Conservation (phyloP, 2,329 filamentous ascomycete genomes). For the Paracorniculantispora psalliotae region DNA sequence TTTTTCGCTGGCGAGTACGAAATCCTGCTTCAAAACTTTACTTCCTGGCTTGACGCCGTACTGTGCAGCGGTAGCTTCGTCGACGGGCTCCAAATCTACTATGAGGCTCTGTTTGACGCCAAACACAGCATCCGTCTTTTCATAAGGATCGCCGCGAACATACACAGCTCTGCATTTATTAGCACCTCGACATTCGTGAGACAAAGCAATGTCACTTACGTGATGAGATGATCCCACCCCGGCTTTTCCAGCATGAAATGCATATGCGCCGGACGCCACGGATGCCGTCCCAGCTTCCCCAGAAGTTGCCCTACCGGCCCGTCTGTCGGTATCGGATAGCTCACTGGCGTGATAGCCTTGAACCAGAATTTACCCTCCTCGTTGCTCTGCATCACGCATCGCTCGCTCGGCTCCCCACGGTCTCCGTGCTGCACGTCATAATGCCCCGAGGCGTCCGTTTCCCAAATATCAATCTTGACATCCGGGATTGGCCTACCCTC, state of each 20-base stretch:
- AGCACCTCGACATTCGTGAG: background rate
- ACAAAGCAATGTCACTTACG: constrained; percentile 49
- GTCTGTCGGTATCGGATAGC: constrained; percentile 80
- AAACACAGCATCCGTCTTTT: constrained; percentile 80
- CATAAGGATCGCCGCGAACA: constrained; percentile 71
- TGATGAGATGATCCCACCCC: constrained; percentile 76
- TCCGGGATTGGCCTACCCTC: constrained; percentile 52
- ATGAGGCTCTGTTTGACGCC: constrained; percentile 78
- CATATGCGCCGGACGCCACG: constrained; percentile 72
- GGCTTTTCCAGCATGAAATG: constrained; percentile 86
- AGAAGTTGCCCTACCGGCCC: constrained; percentile 75
- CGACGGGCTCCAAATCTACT: constrained; percentile 54
- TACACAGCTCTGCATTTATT: constrained; percentile 59
- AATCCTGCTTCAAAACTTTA: constrained; percentile 65
- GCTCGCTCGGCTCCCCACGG: constrained; percentile 36
- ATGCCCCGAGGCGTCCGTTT: constrained; percentile 67
- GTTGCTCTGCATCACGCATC: constrained; percentile 25
- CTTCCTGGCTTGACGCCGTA: constrained; percentile 61
- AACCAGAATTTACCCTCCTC: constrained; percentile 62
- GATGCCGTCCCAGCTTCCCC: constrained; percentile 62
- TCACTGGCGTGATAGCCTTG: constrained; percentile 75
- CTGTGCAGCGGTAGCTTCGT: constrained; percentile 48
- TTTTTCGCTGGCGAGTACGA: constrained; percentile 67
- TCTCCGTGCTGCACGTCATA: constrained; percentile 71
- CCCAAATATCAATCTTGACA: constrained; percentile 73